Base-by-base conservation (phyloP, 805 yeast species). In the Lachancea meyersii region DNA sequence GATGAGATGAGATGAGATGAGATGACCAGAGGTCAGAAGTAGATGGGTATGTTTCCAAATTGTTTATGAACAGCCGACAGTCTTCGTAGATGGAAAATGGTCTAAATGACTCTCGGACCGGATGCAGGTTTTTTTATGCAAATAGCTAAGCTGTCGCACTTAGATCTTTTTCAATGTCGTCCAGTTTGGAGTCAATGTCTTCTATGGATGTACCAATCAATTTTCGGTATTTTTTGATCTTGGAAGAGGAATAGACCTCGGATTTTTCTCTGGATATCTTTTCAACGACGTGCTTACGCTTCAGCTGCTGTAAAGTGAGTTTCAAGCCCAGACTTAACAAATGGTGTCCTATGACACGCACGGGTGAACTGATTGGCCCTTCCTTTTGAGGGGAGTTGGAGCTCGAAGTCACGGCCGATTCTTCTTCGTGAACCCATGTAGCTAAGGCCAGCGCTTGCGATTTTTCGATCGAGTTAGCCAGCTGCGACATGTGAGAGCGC, bases 171-270 rank as follows among this genome's bases (percentile, higher is more conserved):
- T 69, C 87, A 33, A 91, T 84, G 17, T 91, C 96, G 50, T 85
- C 91, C 39, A 91, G 70, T 45, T 87, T 71, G 23, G 85, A 82
- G 51, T 82, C 86, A 45, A 91, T 81, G 47, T 84, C 93, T 46
- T 86, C 94, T 17, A 80, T 72, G 38, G 80, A 77, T 42, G 87
- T 71, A 2, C 86, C 95, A 58, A 93, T 80, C 47, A 91, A 70
- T 54, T 79, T 79, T 49, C 95, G 73, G 67, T 91, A 83, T 58
- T 86, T 87, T 54, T 78, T 75, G 77, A 86, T 81, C 60, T 80
- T 82, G 23, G 67, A 69, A 11, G 73, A 68, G 2, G 56, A 38
- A 60, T 70, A 75, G 31, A 73, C 61, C 26, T 68, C 72, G 17
- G 64, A 60, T 13, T 70, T 70, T 0, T 73, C 72, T 52, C 72